A percentile compares a stretch with the other conserved stretches of the same genome.
Evolutionary conservation across 805 yeast genomes (phyloP).

Genomic region (Maudiozyma turicensis): DNA sequence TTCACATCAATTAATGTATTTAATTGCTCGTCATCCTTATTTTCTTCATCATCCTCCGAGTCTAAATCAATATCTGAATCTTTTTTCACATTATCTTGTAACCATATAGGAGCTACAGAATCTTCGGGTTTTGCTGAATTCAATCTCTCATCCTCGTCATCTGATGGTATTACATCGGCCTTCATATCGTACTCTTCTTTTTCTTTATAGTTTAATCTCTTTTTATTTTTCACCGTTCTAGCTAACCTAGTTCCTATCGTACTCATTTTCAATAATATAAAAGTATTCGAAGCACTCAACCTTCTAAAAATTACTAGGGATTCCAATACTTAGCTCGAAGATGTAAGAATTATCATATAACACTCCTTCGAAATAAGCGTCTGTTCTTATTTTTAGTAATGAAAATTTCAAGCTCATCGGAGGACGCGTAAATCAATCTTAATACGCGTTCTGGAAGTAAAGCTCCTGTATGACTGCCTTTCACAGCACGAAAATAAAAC

Average conservation of each 20-base stretch:
- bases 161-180: conserved; percentile 14
- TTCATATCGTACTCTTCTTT: conserved; percentile 23
- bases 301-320: background rate
- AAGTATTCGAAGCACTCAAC: background rate
- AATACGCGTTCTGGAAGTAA: too few species aligned
- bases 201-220: conserved; percentile 16
- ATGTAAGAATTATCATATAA: background rate
- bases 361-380: too few species aligned
- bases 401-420: too few species aligned
- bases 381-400: too few species aligned
- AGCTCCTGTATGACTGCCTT: too few species aligned
- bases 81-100: conserved; percentile 12
- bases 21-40: conserved; percentile 9
- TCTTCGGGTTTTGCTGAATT: conserved; percentile 2
- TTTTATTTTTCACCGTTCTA: background rate
- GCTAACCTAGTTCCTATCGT: conserved; percentile 2
- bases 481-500: too few species aligned
- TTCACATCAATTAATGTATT: conserved; percentile 6
- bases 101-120: conserved; percentile 18
- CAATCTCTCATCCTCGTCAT: conserved; percentile 6
- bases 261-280: background rate
- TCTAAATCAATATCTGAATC: conserved; percentile 16
- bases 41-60: conserved; percentile 15
- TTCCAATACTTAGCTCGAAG: background rate
- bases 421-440: too few species aligned